phyloP scores from a whole-genome alignment of 106 monocot genomes.

The Dioscorea zingiberensis region DNA sequence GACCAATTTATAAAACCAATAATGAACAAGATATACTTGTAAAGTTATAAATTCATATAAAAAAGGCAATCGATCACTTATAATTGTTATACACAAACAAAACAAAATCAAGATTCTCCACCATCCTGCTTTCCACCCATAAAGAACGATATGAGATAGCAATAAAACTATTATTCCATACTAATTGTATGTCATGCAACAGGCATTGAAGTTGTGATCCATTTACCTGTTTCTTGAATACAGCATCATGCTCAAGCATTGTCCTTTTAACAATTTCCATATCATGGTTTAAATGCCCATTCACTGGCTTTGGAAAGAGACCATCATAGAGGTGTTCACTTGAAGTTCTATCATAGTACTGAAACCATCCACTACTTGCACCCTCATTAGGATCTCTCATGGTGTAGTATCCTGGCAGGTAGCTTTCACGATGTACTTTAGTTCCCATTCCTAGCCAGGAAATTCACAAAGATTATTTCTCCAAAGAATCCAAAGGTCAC shows the following conservation, averaged over 20 bases:
- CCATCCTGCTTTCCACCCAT: too few species aligned
- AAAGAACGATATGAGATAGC: too few species aligned
- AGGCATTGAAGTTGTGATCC: too few species aligned
- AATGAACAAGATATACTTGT: too few species aligned
- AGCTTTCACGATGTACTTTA: conserved; percentile 35
- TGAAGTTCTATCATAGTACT: conserved; percentile 27
- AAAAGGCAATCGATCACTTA: too few species aligned
- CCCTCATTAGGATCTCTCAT: conserved; percentile 41
- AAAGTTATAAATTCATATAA: too few species aligned
- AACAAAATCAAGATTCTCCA: too few species aligned
- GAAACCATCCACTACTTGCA: conserved; percentile 18
- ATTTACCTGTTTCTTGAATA: conserved; percentile 70
- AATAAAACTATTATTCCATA: too few species aligned
- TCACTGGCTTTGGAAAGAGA: conserved; percentile 16
- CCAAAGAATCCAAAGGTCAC: background rate
- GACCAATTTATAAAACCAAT: too few species aligned
- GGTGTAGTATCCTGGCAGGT: conserved; percentile 23
- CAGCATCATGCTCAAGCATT: conserved; percentile 67
- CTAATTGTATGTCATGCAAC: too few species aligned
- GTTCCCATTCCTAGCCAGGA: conserved; percentile 49
- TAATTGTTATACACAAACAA: too few species aligned
- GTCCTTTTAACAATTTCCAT: conserved; percentile 57
- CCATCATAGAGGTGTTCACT: conserved; percentile 30
- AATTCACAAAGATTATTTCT: background rate
- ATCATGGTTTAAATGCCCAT: conserved; percentile 37